A percentile compares a stretch with the other conserved stretches of the same genome.
These are phyloP conservation scores for Wickerhamiella parazyma DNA, from an alignment of 805 yeast species.

Conservation along the genomic window DNA sequence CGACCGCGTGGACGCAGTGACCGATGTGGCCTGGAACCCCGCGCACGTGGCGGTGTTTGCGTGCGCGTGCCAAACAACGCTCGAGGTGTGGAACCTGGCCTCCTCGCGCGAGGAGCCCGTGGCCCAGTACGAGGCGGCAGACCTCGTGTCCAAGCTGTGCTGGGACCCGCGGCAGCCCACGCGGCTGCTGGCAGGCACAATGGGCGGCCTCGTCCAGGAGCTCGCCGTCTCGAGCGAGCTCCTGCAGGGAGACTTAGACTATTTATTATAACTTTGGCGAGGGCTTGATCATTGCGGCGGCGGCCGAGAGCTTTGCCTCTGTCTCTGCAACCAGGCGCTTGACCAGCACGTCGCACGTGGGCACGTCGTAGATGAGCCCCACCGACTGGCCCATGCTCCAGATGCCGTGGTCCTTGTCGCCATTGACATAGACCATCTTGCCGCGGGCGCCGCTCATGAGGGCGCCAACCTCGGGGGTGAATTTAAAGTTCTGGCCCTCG, in stretches of 20 bases:
- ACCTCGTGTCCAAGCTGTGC: constrained; percentile 22
- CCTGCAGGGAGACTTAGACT: neutral
- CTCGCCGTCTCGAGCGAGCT: neutral
- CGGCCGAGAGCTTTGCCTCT: constrained; percentile 5
- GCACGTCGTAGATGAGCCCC: constrained; percentile 24
- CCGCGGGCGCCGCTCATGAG: constrained; percentile 24
- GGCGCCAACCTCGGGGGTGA: constrained; percentile 15
- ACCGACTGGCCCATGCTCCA: constrained; percentile 24
- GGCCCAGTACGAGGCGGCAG: constrained; percentile 15
- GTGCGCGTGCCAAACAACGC: constrained; percentile 24
- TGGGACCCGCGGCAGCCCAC: constrained; percentile 18
- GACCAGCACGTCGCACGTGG: constrained; percentile 23
- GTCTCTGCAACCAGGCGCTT: constrained; percentile 21
- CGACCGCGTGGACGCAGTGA: constrained; percentile 22
- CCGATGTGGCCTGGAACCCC: constrained; percentile 30
- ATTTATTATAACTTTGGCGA: constrained; percentile 1
- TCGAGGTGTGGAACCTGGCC: constrained; percentile 30
- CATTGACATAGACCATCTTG: constrained; percentile 20
- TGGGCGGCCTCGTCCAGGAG: neutral
- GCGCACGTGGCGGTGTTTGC: constrained; percentile 25
- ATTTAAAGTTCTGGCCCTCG: constrained; percentile 16
- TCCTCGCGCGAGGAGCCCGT: constrained; percentile 23
- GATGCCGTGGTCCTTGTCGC: constrained; percentile 23
- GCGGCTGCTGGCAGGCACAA: neutral
- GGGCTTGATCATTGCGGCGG: constrained; percentile 1